Evolutionary conservation across 1,139 yeast species (phyloP).

Genomic region (Geotrichum aggregatum): DNA sequence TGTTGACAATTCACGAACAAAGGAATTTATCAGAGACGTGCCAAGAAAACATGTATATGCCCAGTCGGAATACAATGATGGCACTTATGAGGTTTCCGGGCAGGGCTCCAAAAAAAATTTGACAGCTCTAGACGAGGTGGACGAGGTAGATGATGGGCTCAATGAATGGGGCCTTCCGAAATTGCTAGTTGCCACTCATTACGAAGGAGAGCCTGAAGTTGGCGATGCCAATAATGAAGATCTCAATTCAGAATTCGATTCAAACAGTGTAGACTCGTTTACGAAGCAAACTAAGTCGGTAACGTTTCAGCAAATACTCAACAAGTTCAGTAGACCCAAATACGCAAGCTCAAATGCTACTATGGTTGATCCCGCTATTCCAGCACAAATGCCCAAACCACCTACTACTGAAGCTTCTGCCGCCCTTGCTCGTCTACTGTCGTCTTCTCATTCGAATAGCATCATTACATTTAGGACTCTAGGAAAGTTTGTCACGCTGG

Average conservation of each 20-base stretch:
- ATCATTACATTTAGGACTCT: not conserved
- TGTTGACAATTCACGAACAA: not conserved
- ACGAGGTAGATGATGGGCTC: slow-evolving; percentile 29
- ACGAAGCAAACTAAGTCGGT: slow-evolving; percentile 11
- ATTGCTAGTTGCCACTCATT: slow-evolving; percentile 23
- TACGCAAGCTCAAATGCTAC: slow-evolving; percentile 1
- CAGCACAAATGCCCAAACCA: not conserved
- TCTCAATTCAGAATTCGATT: slow-evolving; percentile 11
- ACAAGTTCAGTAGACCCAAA: slow-evolving; percentile 2
- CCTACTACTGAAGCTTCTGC: not conserved
- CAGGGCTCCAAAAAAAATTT: not conserved
- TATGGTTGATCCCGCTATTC: not conserved
- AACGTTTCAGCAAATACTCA: slow-evolving; percentile 13
- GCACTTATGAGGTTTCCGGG: not conserved
- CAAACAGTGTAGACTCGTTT: slow-evolving; percentile 7
- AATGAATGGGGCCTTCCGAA: slow-evolving; percentile 33
- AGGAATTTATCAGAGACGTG: not conserved
- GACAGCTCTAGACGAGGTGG: slow-evolving; percentile 1
- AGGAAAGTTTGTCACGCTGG: slow-evolving; percentile 1
- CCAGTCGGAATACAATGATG: slow-evolving; percentile 17
- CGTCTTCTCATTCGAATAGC: not conserved
- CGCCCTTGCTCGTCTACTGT: not conserved
- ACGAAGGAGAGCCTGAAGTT: slow-evolving; percentile 19
- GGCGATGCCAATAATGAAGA: slow-evolving; percentile 17
- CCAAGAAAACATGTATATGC: slow-evolving; percentile 15